Evolutionary conservation across 257 asterid genomes (phyloP), one percentile per base, ranked within the genome.

Genomic region (Linaria vulgaris): DNA sequence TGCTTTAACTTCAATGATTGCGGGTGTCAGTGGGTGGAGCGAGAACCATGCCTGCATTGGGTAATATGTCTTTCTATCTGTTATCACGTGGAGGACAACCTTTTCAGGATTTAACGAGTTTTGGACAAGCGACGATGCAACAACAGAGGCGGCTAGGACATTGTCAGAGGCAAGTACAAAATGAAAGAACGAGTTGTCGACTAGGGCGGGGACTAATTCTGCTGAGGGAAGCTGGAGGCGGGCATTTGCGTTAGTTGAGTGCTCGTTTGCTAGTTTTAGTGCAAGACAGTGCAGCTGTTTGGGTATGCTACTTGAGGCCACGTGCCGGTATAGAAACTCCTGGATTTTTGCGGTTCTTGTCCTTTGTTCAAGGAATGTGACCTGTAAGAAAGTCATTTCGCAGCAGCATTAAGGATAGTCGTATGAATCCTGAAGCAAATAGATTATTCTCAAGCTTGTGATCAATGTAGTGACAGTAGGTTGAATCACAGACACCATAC

Each of bases 21-120:
- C 95, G 2, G 95, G 99, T 51, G 82, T 50, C 60, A 85, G 66
- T 45, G 91, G 82, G 71, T 89, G 91, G 72, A 92, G 68, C 0
- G 99, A 89, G 69, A 92, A 94, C 99, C 99, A 94, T 2, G 97
- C 99, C 73, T 87, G 96, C 99, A 90, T 94, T 3, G 97, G 95
- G 37, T 86, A 82, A 37, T 85, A 87, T 1, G 99, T 89, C 79
- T 94, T 94, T 60, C 72, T 78, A 24, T 94, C 99, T 4, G 99
- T 94, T 65, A 94, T 87, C 25, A 94, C 38, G 46, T 75, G 99
- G 20, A 94, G 82, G 68, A 90, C 96, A 4, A 86, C 72, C 39
- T 72, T 84, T 24, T 80, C 88, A 0, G 96, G 97, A 61, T 52
- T 83, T 80, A 86, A 41, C 4, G 95, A 72, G 68, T 90, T 90